Evolutionary conservation across 768 basidiomycete genomes (phyloP).

Genomic region (Mycena indigotica): DNA sequence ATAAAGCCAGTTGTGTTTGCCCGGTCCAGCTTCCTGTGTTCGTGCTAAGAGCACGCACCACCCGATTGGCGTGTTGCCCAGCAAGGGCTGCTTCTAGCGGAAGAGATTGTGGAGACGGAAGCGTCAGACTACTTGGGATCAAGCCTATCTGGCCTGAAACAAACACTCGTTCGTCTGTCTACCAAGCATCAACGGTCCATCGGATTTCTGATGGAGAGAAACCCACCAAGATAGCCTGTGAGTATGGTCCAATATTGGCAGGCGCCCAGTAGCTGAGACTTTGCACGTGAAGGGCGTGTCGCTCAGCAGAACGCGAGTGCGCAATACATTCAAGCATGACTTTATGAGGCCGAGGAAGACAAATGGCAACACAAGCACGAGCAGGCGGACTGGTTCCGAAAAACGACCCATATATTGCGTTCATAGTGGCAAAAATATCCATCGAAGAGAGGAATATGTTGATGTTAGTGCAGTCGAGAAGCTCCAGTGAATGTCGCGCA

Average conservation of each 20-base stretch:
- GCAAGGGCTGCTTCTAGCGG: conserved; percentile 70
- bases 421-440: conserved; percentile 74
- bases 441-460: conserved; percentile 85
- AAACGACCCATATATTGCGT: conserved; percentile 74
- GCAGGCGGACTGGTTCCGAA: conserved; percentile 93
- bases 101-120: conserved; percentile 64
- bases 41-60: conserved; percentile 60
- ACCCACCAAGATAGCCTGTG: conserved; percentile 83
- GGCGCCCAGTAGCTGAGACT: conserved; percentile 98
- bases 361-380: conserved; percentile 89
- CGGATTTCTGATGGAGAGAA: not conserved
- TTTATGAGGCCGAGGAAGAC: conserved; percentile 57
- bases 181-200: not conserved
- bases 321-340: conserved; percentile 79
- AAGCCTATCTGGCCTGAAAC: conserved; percentile 96
- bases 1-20: conserved; percentile 63
- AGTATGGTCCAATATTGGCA: conserved; percentile 98
- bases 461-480: conserved; percentile 71
- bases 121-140: conserved; percentile 67
- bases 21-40: conserved; percentile 63
- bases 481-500: conserved; percentile 43
- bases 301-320: conserved; percentile 49
- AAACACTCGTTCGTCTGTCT: conserved; percentile 64
- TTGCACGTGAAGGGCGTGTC: conserved; percentile 90
- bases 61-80: conserved; percentile 77